Evolutionary conservation across 2,329 filamentous ascomycete genomes (phyloP).

Genomic region (Paraphoma sp.): DNA sequence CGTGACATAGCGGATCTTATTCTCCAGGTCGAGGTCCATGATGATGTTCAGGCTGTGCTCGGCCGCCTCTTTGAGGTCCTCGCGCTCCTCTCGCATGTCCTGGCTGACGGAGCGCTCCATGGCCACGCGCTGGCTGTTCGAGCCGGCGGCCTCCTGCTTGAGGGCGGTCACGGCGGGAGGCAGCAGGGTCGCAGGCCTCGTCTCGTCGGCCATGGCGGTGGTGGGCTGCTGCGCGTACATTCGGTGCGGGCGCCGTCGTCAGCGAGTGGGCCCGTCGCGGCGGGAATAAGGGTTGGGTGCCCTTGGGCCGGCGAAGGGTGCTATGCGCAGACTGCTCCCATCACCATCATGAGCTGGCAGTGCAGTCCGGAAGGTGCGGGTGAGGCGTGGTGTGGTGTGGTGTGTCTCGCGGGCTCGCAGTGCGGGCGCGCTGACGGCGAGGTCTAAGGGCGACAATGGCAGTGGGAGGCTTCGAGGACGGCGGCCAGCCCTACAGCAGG

Average conservation of each 20-base stretch:
- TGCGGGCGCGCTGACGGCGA: background rate
- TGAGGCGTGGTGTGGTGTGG: background rate
- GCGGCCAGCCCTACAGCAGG: background rate
- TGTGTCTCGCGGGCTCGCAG: background rate
- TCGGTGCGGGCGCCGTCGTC: slow-evolving; percentile 6
- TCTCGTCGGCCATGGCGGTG: slow-evolving; percentile 33
- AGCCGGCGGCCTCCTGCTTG: slow-evolving; percentile 46
- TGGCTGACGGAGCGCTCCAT: slow-evolving; percentile 76
- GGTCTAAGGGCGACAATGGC: slow-evolving; percentile 7
- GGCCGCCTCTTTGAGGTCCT: slow-evolving; percentile 92
- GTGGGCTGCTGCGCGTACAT: slow-evolving; percentile 20
- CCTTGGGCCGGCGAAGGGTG: background rate
- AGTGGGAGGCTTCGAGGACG: background rate
- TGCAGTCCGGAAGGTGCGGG: background rate
- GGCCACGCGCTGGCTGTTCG: slow-evolving; percentile 34
- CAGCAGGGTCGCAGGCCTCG: slow-evolving; percentile 42
- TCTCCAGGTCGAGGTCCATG: slow-evolving; percentile 89
- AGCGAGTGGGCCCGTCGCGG: slow-evolving; percentile 24
- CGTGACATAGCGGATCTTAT: slow-evolving; percentile 92
- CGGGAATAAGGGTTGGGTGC: background rate
- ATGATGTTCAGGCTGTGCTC: slow-evolving; percentile 97
- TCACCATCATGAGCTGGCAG: slow-evolving; percentile 40
- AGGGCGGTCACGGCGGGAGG: slow-evolving; percentile 54
- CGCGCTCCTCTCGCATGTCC: slow-evolving; percentile 89
- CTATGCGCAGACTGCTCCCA: slow-evolving; percentile 16